Evolutionary conservation across 179 eudicot genomes (phyloP), one percentile per base, ranked within the genome.

Genomic region (Amaranthus tricolor): DNA sequence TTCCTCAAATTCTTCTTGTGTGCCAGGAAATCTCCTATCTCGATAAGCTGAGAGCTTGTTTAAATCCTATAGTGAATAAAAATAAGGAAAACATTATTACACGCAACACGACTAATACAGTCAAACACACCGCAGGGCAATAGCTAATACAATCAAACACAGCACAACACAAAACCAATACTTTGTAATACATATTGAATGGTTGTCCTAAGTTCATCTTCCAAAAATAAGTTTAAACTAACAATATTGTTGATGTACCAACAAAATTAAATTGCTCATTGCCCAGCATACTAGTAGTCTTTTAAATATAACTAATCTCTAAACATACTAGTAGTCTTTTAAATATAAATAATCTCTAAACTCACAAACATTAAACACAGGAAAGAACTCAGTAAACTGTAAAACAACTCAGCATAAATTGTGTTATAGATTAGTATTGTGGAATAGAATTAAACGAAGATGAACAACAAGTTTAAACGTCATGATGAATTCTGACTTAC

Each of bases 1-100:
- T 50, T 81, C 84, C 75, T 81, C 84, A 69, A 77, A 81, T 64
- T 81, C 84, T 77, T 81, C 84, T 77, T 81, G 84, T 47, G 21
- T 55, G 12, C 84, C 84, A 15, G 75, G 84, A 69, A 81, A 81
- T 64, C 84, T 78, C 72, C 78, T 77, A 64, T 81, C 84, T 73
- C 84, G 80, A 64, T 81, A 81, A 50, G 84, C 84, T 20, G 84
- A 81, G 40, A 81, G 75, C 75, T 81, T 81, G 64, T 70, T 81
- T 9, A 63, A 75, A 77, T 81, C 84, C 84, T 81, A 72, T 24
- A 47, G 6, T 58, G 53, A 47, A 54, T 15, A 70, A 15, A n/a
- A 16, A 14, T 20, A 43, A 71, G 19, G 14, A 52, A 66, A 6
- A 47, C 12, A 59, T 20, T 13, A 13, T 70, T 40, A 24, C 4